Evolutionary conservation across 208 protist species (phyloP), one percentile per base, ranked within the genome.

Genomic region (Leishmania braziliensis): DNA sequence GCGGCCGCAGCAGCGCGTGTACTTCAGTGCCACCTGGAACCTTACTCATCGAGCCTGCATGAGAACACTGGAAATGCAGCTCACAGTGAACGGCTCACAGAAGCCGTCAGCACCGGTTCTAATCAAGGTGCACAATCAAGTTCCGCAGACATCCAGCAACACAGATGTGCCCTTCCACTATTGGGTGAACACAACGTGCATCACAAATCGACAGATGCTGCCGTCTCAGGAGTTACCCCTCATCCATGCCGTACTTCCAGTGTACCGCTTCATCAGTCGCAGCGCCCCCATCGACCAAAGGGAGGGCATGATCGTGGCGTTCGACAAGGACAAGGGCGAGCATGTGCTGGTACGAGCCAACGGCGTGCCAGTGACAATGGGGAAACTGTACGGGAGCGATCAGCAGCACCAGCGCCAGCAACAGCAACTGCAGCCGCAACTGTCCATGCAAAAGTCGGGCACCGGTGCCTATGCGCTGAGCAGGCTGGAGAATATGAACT

Each of bases 181-280:
- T 86, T 97, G 95, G 95, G 86, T 96, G 29, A 97, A 97, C 82
- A 95, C 90, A 33, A 94, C 91, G 58, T 92, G 91, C 75, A 73
- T 93, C 46, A 93, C 91, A 65, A 97, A 97, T 80, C 85, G 93
- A 48, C 83, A 86, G n/a, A 92, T 96, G 85, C 86, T 92, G 71
- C 66, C 84, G 39, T 88, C 90, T 66, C 90, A 94, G 78, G 95
- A 97, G 88, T 86, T 96, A 63, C 93, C 95, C 20, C 81, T 95
- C 36, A 88, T 97, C 23, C 78, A 85, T 43, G 83, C 87, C 9
- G 88, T 95, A 43, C 87, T 97, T 51, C 95, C 95, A 33, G 91
- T 95, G 10, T 96, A 93, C 84, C 92, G 92, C 39, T 86, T 95
- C 74, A 81, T 94, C 77, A 87, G 82, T 62, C 84, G 74, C 51